A percentile compares a stretch with the other conserved stretches of the same genome.
phyloP scores from a whole-genome alignment of 306 rosid genomes.

The Prunus campanulata region DNA sequence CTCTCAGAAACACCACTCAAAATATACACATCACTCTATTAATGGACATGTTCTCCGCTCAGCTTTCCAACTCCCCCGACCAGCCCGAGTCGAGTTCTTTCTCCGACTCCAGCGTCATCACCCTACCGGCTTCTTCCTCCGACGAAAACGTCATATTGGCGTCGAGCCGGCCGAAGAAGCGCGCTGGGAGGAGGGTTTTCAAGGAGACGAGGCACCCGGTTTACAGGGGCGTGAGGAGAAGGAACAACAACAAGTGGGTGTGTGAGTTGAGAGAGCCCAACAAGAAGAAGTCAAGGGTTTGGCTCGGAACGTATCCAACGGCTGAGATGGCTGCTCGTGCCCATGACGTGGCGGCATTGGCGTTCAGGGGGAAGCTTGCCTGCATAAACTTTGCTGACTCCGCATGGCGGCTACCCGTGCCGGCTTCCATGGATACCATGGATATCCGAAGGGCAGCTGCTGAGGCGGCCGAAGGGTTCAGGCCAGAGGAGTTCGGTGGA shows the following conservation, averaged over 20 bases:
- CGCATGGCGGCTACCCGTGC: conserved; percentile 40
- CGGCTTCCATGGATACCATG: conserved; percentile 38
- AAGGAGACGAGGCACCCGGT: conserved; percentile 87
- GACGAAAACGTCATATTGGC: conserved; percentile 61
- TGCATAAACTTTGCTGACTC: conserved; percentile 88
- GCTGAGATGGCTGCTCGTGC: conserved; percentile 93
- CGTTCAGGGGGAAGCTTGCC: conserved; percentile 51
- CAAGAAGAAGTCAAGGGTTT: conserved; percentile 46
- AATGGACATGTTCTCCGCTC: conserved; percentile 16
- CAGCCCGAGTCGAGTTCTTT: background rate
- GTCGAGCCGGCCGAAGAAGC: conserved; percentile 56
- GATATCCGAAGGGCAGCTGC: conserved; percentile 58
- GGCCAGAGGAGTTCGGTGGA: conserved; percentile 19
- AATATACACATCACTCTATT: too few species aligned
- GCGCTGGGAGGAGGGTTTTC: conserved; percentile 62
- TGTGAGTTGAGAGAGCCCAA: conserved; percentile 79
- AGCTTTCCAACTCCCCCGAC: conserved; percentile 17
- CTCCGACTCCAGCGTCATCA: conserved; percentile 8
- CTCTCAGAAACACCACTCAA: too few species aligned
- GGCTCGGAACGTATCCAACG: conserved; percentile 81
- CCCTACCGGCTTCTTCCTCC: background rate
- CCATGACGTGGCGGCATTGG: conserved; percentile 76
- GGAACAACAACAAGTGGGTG: conserved; percentile 84
- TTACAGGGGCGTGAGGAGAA: conserved; percentile 62
- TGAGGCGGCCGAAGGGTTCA: conserved; percentile 50